Evolutionary conservation across 2,329 filamentous ascomycete species (phyloP), one percentile per base, ranked within the genome.

Genomic region (Fusarium phyllophilum): DNA sequence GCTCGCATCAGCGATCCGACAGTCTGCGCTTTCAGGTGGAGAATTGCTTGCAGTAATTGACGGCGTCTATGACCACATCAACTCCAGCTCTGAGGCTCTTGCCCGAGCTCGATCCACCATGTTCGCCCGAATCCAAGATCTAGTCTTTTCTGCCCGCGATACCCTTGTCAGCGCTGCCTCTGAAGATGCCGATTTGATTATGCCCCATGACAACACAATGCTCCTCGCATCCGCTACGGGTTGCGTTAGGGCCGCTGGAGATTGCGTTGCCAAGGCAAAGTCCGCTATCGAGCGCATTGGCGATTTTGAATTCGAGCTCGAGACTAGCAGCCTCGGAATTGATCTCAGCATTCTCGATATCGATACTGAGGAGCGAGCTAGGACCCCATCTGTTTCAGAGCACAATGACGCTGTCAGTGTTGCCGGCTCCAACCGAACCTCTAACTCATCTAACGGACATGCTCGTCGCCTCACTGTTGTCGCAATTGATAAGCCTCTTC

Each of bases 231-330:
- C 94, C 26, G 95, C 95, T 14, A 97, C 95, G 12, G 91, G 90
- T 68, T 98, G 95, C 79, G 95, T 99, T 33, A 92, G 94, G 75
- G 93, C 94, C 29, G 95, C 95, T 49, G 96, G 96, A 45, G 95
- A 97, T 76, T 98, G 96, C 81, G 93, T 97, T 26, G 92, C 93
- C 12, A 96, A 95, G 83, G 93, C 95, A 17, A 94, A 94, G 78
- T 88, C 90, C 80, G 91, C 97, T 49, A 92, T 99, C 66, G 95
- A 97, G 82, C 89, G 93, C 69, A 94, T 96, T 72, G 95, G 95
- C 26, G 95, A 97, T 81, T 97, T 97, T 74, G 95, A 97, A 81
- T 90, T 95, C 75, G 94, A 97, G 80, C 86, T 93, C 62, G 90
- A 93, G 74, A 84, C 83, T 24, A 82, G 79, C 72, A 82, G 86